A percentile compares a stretch with the other conserved stretches of the same genome.
phyloP scores from a whole-genome alignment of 441 rosid genomes.

The Brassica balearica region DNA sequence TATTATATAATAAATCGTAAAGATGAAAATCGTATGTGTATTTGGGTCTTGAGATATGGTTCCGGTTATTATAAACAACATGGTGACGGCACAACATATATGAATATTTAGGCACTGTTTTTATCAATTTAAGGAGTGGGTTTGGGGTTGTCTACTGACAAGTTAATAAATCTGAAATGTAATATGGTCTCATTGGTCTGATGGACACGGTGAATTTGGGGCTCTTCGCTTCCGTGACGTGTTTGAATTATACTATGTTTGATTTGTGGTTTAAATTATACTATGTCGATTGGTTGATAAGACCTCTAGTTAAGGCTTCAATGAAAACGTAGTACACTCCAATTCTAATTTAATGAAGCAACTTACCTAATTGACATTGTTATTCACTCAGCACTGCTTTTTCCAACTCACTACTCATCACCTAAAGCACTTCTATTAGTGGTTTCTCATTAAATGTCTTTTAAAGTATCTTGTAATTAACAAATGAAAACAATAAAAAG shows the following conservation, averaged over 20 bases:
- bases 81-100: slow-evolving; percentile 25
- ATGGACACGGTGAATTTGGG: slow-evolving; percentile 20
- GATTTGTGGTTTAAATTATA: too few species aligned
- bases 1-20: background rate
- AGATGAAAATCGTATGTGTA: background rate
- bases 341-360: background rate
- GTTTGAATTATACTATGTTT: background rate
- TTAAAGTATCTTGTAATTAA: background rate
- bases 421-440: slow-evolving; percentile 10
- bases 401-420: slow-evolving; percentile 8
- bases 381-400: slow-evolving; percentile 13
- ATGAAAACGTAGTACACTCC: background rate
- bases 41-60: background rate
- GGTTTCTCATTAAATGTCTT: background rate
- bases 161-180: slow-evolving; percentile 14
- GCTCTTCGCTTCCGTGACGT: slow-evolving; percentile 30
- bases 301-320: slow-evolving; percentile 24
- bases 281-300: slow-evolving; percentile 24
- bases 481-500: background rate
- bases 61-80: slow-evolving; percentile 2
- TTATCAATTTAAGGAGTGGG: slow-evolving; percentile 18
- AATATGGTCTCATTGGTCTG: slow-evolving; percentile 33
- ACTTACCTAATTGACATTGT: slow-evolving; percentile 25
- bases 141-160: slow-evolving; percentile 23
- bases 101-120: slow-evolving; percentile 25